Base-by-base conservation (phyloP, 2,329 filamentous ascomycete genomes). In the Aschersonia sp. region DNA sequence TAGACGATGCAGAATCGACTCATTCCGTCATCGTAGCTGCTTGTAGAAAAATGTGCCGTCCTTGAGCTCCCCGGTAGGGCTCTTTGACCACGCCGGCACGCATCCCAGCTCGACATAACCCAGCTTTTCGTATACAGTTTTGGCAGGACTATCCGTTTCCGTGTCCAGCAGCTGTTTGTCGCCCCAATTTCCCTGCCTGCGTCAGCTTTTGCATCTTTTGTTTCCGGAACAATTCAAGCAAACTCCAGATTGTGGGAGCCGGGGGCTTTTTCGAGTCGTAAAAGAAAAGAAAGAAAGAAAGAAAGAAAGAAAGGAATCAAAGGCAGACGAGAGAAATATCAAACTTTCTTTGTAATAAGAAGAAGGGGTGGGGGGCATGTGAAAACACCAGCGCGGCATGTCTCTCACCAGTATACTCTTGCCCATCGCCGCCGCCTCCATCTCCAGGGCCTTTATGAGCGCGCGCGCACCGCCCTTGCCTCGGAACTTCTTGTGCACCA, bases 31-130 rank as follows among this genome's bases (percentile, higher is more conserved):
- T 43, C 52, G 49, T 37, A 81, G 61, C 49, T 76, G 68, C 60
- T 80, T 81, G 59, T 79, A 81, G 54, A 79, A 77, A 53, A 79
- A 76, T 0, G 71, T 68, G 46, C 70, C 71, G 51, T 72, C 71
- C 52, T 67, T 70, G 47, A 74, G 58, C 43, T 66, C 68, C 30
- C 72, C 69, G 9, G 65, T 64, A 14, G 72, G 73, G 53, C 66
- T 72, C 48, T 72, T 61, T 45, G 66, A 69, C 61, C 73, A 78
- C 43, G 66, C 67, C 12, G 76, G 76, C 32, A 83, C 69, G 45
- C 66, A 69, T 30, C 78, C 77, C 12, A 74, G 59, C 56, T 73
- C 68, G 7, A 61, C 62, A 55, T 78, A 83, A 5, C 75, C 77
- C n/a, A 81, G 62, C 48, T 66, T 70, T 32, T 64, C 68, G 59